Evolutionary conservation across 1,284 basidiomycete species (phyloP), one percentile per base, ranked within the genome.

Genomic region (Anthracocystis panici-leucophaei): DNA sequence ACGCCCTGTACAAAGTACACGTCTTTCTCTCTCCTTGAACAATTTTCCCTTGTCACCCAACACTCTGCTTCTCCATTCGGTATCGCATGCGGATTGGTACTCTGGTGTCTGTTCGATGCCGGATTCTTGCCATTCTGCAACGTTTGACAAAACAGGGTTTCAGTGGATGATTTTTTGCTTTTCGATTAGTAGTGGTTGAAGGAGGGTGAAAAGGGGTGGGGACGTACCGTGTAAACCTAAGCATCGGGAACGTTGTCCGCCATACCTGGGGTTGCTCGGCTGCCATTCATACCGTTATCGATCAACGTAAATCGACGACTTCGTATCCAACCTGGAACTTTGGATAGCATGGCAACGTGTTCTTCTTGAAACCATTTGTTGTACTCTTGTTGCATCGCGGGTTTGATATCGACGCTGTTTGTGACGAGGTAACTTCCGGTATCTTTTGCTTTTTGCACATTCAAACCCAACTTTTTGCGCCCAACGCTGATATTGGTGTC

Each of bases 321-420:
- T 14, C 83, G 45, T 10, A 45, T 69, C 82, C 83, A 83, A 5
- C 82, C 83, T 8, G 53, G 50, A 14, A 82, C 58, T 20, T 76
- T 70, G 31, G 38, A 46, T 7, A 84, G 52, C 45, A 78, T 54
- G 4, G 67, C 58, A 0, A 77, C 64, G 58, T 79, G 75, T 42
- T 80, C 81, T 4, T 64, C 11, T 2, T 70, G 56, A 38, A 80
- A 81, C 83, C 82, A 84, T 27, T 53, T 42, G 16, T 66, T 63
- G 46, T 82, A 81, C 38, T 74, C 66, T 6, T 62, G 31, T 12
- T 59, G 14, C 11, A 20, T 25, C 11, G 48, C 46, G 0, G 50
- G 25, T 9, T 57, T 57, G 20, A 84, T 35, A 18, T 75, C 66
- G 0, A 75, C 63, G 48, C 73, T 74, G 42, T 80, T 77, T 16